Percentiles rank a stretch among this genome's conserved stretches.
Evolutionary conservation across 2,329 filamentous ascomycete genomes (phyloP).

Genomic region (Talaromyces amestolkiae): DNA sequence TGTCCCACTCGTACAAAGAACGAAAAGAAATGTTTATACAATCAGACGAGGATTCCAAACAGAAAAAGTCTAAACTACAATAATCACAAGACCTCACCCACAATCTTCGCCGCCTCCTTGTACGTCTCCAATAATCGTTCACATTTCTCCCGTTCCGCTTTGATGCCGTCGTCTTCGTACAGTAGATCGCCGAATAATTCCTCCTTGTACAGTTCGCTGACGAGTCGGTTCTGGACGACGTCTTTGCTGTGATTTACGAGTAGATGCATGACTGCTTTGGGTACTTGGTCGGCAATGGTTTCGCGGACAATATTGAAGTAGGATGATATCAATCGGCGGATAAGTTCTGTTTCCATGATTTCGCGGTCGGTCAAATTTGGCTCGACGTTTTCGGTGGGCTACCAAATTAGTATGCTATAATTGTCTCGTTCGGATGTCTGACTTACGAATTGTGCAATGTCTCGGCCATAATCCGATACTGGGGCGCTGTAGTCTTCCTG

Average conservation of each 20-base stretch:
- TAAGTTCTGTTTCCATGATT: constrained; percentile 95
- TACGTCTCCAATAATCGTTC: constrained; percentile 94
- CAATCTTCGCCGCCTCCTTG: constrained; percentile 96
- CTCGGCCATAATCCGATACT: constrained; percentile 39
- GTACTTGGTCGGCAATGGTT: constrained; percentile 97
- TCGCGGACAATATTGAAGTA: constrained; percentile 99
- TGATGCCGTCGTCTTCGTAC: constrained; percentile 96
- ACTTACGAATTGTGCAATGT: constrained; percentile 51
- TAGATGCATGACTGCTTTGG: constrained; percentile 98
- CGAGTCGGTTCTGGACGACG: constrained; percentile 92
- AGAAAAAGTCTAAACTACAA: constrained; percentile 53
- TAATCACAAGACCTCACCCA: constrained; percentile 70
- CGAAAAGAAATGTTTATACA: constrained; percentile 5
- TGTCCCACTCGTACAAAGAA: neutral
- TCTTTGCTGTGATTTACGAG: constrained; percentile 98
- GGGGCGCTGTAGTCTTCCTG: constrained; percentile 40
- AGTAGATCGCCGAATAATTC: constrained; percentile 84
- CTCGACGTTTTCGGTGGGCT: constrained; percentile 57
- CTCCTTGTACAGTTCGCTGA: constrained; percentile 94
- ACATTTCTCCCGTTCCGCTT: constrained; percentile 97
- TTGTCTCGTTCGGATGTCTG: neutral
- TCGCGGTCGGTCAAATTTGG: constrained; percentile 92
- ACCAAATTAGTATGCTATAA: constrained; percentile 8
- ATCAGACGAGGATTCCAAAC: neutral
- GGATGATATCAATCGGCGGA: constrained; percentile 90